Evolutionary conservation across 345 rosid genomes (phyloP).

Genomic region (Ceriops decandra): DNA sequence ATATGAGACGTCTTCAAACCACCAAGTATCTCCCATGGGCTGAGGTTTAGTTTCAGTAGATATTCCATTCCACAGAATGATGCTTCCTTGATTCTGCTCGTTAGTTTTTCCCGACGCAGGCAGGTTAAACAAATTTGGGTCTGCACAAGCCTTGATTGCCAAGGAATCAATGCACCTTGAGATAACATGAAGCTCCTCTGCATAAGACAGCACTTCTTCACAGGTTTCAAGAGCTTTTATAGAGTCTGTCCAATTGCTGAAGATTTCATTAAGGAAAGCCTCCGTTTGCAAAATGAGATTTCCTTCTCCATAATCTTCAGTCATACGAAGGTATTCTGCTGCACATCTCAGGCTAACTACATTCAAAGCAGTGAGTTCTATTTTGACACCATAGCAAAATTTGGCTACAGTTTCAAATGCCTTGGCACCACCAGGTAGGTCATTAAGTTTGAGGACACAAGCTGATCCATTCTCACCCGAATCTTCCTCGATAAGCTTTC

Average conservation of each 20-base stretch:
- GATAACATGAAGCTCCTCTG: slow-evolving; percentile 72
- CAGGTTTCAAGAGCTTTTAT: slow-evolving; percentile 70
- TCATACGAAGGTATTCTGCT: slow-evolving; percentile 84
- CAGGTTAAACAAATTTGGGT: slow-evolving; percentile 52
- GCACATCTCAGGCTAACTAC: slow-evolving; percentile 72
- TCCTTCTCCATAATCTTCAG: slow-evolving; percentile 60
- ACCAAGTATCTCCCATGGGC: slow-evolving; percentile 57
- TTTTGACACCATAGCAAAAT: slow-evolving; percentile 75
- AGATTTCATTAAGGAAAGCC: slow-evolving; percentile 53
- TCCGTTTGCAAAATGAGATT: slow-evolving; percentile 74
- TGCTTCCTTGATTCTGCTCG: slow-evolving; percentile 29
- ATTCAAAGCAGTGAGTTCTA: slow-evolving; percentile 60
- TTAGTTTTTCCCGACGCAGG: slow-evolving; percentile 35
- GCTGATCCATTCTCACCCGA: slow-evolving; percentile 38
- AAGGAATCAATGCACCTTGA: slow-evolving; percentile 70
- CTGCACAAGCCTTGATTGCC: slow-evolving; percentile 71
- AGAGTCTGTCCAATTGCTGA: slow-evolving; percentile 60
- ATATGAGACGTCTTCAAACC: slow-evolving; percentile 71
- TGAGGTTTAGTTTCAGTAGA: slow-evolving; percentile 30
- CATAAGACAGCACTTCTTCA: slow-evolving; percentile 53
- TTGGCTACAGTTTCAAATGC: slow-evolving; percentile 65
- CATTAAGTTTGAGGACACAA: slow-evolving; percentile 51
- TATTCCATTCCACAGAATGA: slow-evolving; percentile 72
- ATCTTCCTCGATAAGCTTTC: slow-evolving; percentile 45
- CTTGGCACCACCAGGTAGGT: slow-evolving; percentile 79